Base-by-base conservation (phyloP, 192 early-diverging fungal species). In the Umbelopsis sp. region DNA sequence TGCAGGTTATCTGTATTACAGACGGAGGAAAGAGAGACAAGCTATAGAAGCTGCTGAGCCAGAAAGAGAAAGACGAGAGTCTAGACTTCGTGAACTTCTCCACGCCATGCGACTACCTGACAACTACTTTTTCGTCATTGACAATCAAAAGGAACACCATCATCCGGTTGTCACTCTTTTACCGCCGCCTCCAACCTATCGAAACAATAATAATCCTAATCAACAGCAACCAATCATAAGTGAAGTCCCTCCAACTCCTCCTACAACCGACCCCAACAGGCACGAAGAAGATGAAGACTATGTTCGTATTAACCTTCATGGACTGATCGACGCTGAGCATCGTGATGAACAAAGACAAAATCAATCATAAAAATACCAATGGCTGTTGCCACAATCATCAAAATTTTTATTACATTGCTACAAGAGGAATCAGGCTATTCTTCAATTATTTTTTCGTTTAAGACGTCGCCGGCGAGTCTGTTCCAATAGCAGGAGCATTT, bases 131-230 rank as follows among this genome's bases (percentile, higher is more conserved):
- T 73, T 73, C 51, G 29, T 50, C 26, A 70, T 73, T 20, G 21
- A 66, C 49, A 52, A 66, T 32, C 29, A 59, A 24, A 67, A 66
- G 10, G 31, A 73, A 9, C 71, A 73, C 10, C 21, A 16, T 5
- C 71, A 73, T 34, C 71, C 71, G 4, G 62, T 73, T 11, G 45
- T 53, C 25, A 73, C 71, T 0, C 45, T 73, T 14, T 25, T 73
- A 26, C 71, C 71, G 20, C 71, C 71, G 20, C 71, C 71, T 16
- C 71, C 71, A 31, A 41, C 7, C 2, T 73, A 73, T 17, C 43
- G 5, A 1, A 54, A 44, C 20, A 16, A 21, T 21, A 49, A 49
- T 21, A 49, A 21, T 5, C 0, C 38, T 41, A 41, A 41, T 41
- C 8, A 11, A 4, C 38, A 11, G 47, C 51, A 45, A 14, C 53